These are phyloP conservation scores for Hymenoscyphus fructigenus DNA, from an alignment of 2,329 filamentous ascomycete species.

Conservation along the genomic window DNA sequence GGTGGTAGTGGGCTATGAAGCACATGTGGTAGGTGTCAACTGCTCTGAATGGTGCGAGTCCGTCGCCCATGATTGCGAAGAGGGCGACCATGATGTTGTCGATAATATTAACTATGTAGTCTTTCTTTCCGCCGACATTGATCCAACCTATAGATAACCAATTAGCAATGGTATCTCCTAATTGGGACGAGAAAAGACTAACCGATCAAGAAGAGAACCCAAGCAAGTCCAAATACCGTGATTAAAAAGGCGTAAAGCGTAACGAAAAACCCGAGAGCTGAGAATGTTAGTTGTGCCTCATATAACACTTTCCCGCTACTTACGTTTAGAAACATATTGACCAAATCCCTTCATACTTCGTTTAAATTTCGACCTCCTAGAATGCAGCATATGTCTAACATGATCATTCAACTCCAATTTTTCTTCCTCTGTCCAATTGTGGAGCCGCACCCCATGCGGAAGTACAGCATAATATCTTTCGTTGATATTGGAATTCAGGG, in stretches of 20 bases:
- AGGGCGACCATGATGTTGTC: constrained; percentile 70
- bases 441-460: constrained; percentile 69
- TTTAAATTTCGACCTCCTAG: constrained; percentile 75
- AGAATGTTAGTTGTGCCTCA: constrained; percentile 17
- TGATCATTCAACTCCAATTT: constrained; percentile 77
- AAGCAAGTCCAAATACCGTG: constrained; percentile 80
- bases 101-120: constrained; percentile 68
- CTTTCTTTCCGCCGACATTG: constrained; percentile 71
- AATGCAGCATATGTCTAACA: constrained; percentile 85
- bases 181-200: not conserved
- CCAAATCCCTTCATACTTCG: constrained; percentile 76
- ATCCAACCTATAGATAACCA: constrained; percentile 58
- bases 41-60: constrained; percentile 70
- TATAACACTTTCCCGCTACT: constrained; percentile 35
- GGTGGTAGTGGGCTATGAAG: constrained; percentile 62
- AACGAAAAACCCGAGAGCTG: constrained; percentile 76
- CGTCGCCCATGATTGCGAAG: constrained; percentile 70
- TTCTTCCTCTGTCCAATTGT: constrained; percentile 74
- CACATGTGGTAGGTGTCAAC: constrained; percentile 85
- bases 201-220: constrained; percentile 89
- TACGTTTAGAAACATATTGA: constrained; percentile 71
- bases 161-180: constrained; percentile 4
- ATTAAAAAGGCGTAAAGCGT: constrained; percentile 82
- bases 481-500: constrained; percentile 66
- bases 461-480: constrained; percentile 76